These are phyloP conservation scores for Coemansia aciculifera DNA, from an alignment of 192 early-diverging fungal genomes.

Conservation along the genomic window DNA sequence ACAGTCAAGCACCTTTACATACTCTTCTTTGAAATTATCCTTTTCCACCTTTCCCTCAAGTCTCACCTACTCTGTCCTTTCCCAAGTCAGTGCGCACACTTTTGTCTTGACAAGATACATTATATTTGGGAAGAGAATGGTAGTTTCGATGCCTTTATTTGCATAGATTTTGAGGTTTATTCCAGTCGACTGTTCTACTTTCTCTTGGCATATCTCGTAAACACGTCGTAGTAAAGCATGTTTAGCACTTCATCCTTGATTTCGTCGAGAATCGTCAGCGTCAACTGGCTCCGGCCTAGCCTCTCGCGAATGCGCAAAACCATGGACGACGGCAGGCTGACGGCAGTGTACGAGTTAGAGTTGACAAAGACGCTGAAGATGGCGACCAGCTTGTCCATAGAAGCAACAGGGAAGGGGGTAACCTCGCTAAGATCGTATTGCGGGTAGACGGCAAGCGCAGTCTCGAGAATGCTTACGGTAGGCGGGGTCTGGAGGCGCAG, in stretches of 20 bases:
- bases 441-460: slow-evolving; percentile 38
- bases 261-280: slow-evolving; percentile 51
- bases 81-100: background rate
- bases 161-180: background rate
- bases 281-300: slow-evolving; percentile 32
- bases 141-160: background rate
- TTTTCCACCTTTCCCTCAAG: background rate
- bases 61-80: background rate
- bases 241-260: slow-evolving; percentile 51
- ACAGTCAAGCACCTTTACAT: background rate
- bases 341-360: slow-evolving; percentile 43
- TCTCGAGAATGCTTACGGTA: slow-evolving; percentile 43
- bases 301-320: slow-evolving; percentile 38
- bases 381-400: slow-evolving; percentile 52
- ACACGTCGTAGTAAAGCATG: slow-evolving; percentile 54
- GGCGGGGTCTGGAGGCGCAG: slow-evolving; percentile 40
- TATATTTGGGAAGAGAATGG: background rate
- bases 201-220: slow-evolving; percentile 41
- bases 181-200: background rate
- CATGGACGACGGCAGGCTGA: slow-evolving; percentile 45
- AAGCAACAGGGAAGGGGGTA: slow-evolving; percentile 41
- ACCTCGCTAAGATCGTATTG: slow-evolving; percentile 32
- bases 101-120: background rate
- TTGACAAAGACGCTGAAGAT: slow-evolving; percentile 54
- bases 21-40: background rate